Evolutionary conservation across 768 basidiomycete genomes (phyloP), one percentile per base, ranked within the genome.

Genomic region (Royoungia palumana): DNA sequence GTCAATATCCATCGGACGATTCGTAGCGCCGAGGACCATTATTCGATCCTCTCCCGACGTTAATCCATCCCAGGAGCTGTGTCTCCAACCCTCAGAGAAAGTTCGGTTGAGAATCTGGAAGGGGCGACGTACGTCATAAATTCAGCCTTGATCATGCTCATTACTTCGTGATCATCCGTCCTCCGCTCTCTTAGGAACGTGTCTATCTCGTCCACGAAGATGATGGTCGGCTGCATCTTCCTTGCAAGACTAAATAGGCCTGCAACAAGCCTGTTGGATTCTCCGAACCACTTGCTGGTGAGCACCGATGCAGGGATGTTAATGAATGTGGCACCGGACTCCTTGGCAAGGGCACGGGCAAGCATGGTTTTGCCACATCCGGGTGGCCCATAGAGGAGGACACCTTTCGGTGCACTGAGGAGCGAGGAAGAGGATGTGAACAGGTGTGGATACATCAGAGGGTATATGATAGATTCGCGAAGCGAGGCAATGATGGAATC

Each of bases 361-460:
- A 99, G 78, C 93, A 99, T 94, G 2, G 96, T 98, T 74, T 99
- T 99, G 21, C 96, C 96, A 56, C 96, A 99, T 6, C 96, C 95
- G 1, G 96, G 96, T 35, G 94, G 96, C 0, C 96, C 96, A 59
- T 90, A 95, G 17, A 99, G 79, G 16, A 98, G 77, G 9, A 97
- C 95, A 12, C 96, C 96, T 65, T 97, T 97, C 0, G 96, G 96
- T 5, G 96, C 91, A 6, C 83, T 81, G 51, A 96, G 80, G 19
- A 98, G 80, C 13, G 85, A 78, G 0, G 93, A 89, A 0, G 88
- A 81, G 16, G 85, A 76, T 13, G 79, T 75, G 76, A 97, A 97
- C 48, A 98, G 79, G 49, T 85, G 76, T 4, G 96, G 96, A 61
- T 89, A 95, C 51, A 87, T 80, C 35, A 98, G 80, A 2, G 95